Conservation (phyloP, 2,329 filamentous ascomycete species). For the Colletotrichum incanum region DNA sequence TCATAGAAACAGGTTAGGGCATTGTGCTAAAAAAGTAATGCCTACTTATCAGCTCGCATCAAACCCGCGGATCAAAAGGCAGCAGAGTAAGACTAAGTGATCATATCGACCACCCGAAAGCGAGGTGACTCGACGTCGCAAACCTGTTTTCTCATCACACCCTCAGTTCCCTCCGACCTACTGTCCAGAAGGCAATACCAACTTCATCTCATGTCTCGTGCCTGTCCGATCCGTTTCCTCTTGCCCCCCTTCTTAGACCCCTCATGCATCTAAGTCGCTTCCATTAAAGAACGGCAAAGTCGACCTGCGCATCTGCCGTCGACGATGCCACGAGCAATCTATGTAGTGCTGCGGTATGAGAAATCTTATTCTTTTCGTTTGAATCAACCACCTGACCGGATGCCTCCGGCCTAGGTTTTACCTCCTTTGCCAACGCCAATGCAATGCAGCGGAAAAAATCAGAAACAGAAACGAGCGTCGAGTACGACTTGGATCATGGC, state of each 20-base stretch:
- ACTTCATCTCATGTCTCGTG: neutral
- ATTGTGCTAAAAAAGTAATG: conserved; percentile 15
- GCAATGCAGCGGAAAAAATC: conserved; percentile 66
- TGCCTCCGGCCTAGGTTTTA: conserved; percentile 37
- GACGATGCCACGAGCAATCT: conserved; percentile 55
- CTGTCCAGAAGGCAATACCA: conserved; percentile 14
- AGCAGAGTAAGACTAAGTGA: conserved; percentile 33
- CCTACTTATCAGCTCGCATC: conserved; percentile 21
- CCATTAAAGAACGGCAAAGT: conserved; percentile 42
- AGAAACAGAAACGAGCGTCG: conserved; percentile 47
- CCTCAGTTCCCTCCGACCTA: conserved; percentile 14
- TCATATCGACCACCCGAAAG: conserved; percentile 1
- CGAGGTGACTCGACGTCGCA: neutral
- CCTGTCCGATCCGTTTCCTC: too few species aligned
- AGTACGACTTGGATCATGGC: neutral
- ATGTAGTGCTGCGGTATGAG: conserved; percentile 57
- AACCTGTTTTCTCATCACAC: conserved; percentile 10
- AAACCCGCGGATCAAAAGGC: conserved; percentile 7
- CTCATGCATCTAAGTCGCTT: conserved; percentile 39
- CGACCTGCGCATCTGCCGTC: conserved; percentile 42
- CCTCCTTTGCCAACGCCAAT: conserved; percentile 67
- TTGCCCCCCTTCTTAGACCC: neutral
- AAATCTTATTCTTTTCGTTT: conserved; percentile 56
- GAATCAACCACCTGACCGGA: conserved; percentile 51
- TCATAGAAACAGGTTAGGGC: conserved; percentile 19